These are phyloP conservation scores for Arachis hypogaea DNA, from an alignment of 306 rosid genomes.

Conservation along the genomic window DNA sequence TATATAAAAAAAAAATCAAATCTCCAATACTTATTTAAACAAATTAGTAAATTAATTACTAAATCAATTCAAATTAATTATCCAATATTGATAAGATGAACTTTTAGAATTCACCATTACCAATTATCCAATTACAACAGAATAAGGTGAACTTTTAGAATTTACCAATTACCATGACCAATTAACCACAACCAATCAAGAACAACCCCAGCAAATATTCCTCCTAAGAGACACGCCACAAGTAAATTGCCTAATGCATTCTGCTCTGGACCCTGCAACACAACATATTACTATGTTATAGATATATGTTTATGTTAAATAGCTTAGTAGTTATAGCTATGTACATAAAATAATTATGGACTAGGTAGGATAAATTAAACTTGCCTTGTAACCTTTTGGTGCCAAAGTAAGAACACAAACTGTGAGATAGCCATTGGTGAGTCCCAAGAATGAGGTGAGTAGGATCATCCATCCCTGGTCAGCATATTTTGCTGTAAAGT, in stretches of 20 bases:
- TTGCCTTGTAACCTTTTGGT: slow-evolving; percentile 79
- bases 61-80: too few species aligned
- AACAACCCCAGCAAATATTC: slow-evolving; percentile 68
- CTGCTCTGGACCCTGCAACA: slow-evolving; percentile 86
- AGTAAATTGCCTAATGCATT: slow-evolving; percentile 90
- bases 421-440: slow-evolving; percentile 79
- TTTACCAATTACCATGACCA: slow-evolving; percentile 46
- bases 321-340: too few species aligned
- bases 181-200: slow-evolving; percentile 91
- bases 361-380: not conserved
- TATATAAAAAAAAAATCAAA: too few species aligned
- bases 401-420: slow-evolving; percentile 80
- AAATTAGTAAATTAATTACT: too few species aligned
- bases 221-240: slow-evolving; percentile 58
- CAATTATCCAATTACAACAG: too few species aligned
- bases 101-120: too few species aligned
- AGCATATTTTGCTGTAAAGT: slow-evolving; percentile 80
- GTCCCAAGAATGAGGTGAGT: slow-evolving; percentile 68
- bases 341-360: too few species aligned
- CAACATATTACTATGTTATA: not conserved
- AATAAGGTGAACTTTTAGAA: slow-evolving; percentile 18
- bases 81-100: too few species aligned
- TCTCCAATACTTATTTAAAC: too few species aligned
- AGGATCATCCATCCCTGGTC: slow-evolving; percentile 88
- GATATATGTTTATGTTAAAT: too few species aligned